phyloP scores from a whole-genome alignment of 306 rosid genomes.

The Spatholobus suberectus region DNA sequence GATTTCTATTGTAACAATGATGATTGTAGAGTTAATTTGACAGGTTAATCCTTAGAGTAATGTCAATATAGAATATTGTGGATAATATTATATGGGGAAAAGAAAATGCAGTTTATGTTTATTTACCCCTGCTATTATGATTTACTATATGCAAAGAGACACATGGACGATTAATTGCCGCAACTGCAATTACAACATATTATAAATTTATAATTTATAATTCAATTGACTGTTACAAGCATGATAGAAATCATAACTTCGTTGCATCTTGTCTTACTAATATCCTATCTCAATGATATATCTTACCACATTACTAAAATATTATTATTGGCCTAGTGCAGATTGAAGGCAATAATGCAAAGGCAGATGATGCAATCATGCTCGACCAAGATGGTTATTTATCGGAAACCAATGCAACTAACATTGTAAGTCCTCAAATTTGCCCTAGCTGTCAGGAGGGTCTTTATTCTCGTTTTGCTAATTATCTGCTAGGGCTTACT shows the following conservation, averaged over 20 bases:
- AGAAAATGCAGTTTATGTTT: conserved; percentile 12
- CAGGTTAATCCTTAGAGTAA: conserved; percentile 9
- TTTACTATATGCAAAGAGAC: conserved; percentile 11
- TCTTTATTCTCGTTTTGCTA: not conserved
- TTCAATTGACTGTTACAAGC: not conserved
- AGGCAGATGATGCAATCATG: conserved; percentile 87
- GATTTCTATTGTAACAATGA: not conserved
- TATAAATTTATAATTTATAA: too few species aligned
- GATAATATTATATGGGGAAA: not conserved
- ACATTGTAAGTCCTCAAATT: conserved; percentile 67
- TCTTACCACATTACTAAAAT: conserved; percentile 13
- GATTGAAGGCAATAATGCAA: conserved; percentile 91
- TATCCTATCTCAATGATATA: conserved; percentile 1
- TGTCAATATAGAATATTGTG: not conserved
- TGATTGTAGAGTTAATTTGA: conserved; percentile 14
- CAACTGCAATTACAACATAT: not conserved
- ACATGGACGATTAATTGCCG: not conserved
- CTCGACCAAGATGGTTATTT: conserved; percentile 88
- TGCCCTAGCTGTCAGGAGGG: conserved; percentile 4
- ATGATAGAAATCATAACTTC: conserved; percentile 19
- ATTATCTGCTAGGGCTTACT: not conserved
- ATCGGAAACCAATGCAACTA: conserved; percentile 89
- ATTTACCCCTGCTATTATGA: conserved; percentile 5
- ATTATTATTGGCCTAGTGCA: conserved; percentile 49
- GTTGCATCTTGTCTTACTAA: not conserved